Conservation (phyloP, 1,284 basidiomycete genomes). For the Microbotryum scabiosae region DNA sequence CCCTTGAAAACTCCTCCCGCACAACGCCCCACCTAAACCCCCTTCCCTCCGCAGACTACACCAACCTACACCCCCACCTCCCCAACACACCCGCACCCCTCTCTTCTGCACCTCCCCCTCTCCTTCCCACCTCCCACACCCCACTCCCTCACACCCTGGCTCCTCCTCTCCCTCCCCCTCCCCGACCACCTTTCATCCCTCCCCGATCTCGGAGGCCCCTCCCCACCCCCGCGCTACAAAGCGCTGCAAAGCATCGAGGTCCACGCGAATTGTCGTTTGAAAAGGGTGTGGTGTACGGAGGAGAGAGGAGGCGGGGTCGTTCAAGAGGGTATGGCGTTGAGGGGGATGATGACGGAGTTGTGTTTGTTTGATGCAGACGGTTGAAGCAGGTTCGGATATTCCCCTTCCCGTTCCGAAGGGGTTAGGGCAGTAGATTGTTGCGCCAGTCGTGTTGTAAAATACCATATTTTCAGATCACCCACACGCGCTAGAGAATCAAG, state of each 20-base stretch:
- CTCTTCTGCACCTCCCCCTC: conserved; percentile 21
- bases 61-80: neutral
- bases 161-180: conserved; percentile 15
- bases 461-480: no score
- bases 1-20: neutral
- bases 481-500: neutral
- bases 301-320: conserved; percentile 6
- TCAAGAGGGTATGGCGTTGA: conserved; percentile 3
- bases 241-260: conserved; percentile 12
- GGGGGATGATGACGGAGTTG: conserved; percentile 17
- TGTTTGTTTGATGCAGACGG: conserved; percentile 10
- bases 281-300: conserved; percentile 19
- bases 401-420: no score
- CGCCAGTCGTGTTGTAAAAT: no score
- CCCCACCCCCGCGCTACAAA: neutral
- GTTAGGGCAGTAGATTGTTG: no score
- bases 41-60: no score
- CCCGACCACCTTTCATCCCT: conserved; percentile 1
- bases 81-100: neutral
- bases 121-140: conserved; percentile 11
- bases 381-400: no score
- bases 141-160: conserved; percentile 19
- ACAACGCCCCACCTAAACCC: neutral
- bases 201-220: neutral
- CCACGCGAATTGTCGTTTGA: conserved; percentile 19